Percentiles rank a stretch among this genome's conserved stretches.
phyloP scores from a whole-genome alignment of 805 yeast genomes.

The Metschnikowia arizonensis region DNA sequence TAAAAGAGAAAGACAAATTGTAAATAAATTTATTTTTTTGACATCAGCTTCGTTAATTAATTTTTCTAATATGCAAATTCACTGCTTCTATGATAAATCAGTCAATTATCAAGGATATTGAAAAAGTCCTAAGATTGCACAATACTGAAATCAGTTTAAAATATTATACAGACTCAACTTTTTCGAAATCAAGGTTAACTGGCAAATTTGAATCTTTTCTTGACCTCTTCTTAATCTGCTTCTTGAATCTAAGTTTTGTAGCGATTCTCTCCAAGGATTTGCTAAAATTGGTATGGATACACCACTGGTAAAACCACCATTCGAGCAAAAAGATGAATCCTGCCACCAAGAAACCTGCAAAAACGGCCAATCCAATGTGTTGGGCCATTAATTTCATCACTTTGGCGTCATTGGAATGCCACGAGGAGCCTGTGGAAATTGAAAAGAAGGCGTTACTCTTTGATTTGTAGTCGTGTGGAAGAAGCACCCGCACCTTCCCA shows the following conservation, averaged over 20 bases:
- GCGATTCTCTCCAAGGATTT: conserved; percentile 17
- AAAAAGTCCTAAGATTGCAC: neutral
- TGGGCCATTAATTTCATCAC: conserved; percentile 68
- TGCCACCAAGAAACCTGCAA: conserved; percentile 64
- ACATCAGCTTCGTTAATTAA: conserved; percentile 4
- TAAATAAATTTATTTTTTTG: conserved; percentile 4
- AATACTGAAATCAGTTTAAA: neutral
- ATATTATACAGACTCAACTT: conserved; percentile 12
- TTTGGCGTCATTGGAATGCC: conserved; percentile 88
- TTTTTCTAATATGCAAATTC: conserved; percentile 1
- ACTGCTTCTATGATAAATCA: conserved; percentile 1
- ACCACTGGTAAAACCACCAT: conserved; percentile 38
- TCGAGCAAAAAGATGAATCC: conserved; percentile 34
- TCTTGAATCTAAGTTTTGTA: conserved; percentile 15
- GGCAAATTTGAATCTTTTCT: conserved; percentile 58
- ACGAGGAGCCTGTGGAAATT: conserved; percentile 78
- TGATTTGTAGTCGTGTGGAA: conserved; percentile 69
- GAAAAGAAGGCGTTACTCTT: conserved; percentile 62
- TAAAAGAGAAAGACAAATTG: conserved; percentile 1
- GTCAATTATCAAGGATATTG: neutral
- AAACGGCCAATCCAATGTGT: conserved; percentile 68
- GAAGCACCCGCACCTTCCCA: conserved; percentile 62
- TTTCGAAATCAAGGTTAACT: conserved; percentile 29
- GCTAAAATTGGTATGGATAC: conserved; percentile 28
- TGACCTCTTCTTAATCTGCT: conserved; percentile 31